Conservation (phyloP, 306 rosid genomes). For the Vachellia pachyceras region DNA sequence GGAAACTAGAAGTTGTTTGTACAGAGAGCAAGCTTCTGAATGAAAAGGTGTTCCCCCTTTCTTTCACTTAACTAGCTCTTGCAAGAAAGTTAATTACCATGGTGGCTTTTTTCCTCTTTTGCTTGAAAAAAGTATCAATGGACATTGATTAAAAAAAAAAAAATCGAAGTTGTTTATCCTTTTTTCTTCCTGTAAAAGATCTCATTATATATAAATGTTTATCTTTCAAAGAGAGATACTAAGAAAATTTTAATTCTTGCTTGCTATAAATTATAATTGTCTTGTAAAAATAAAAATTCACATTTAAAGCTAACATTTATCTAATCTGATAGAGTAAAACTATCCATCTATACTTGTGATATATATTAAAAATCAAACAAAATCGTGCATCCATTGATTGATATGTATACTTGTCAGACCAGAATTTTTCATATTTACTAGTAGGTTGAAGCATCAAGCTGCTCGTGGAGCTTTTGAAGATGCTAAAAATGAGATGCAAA, state of each 20-base stretch:
- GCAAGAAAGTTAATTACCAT: neutral
- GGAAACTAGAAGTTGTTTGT: constrained; percentile 85
- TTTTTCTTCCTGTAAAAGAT: neutral
- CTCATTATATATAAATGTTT: no score
- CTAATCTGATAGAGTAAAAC: no score
- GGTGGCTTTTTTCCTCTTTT: constrained; percentile 19
- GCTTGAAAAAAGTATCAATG: constrained; percentile 19
- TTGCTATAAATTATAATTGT: no score
- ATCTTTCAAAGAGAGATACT: no score
- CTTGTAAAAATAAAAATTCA: no score
- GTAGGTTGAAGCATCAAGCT: constrained; percentile 71
- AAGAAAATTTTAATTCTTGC: no score
- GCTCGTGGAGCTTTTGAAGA: constrained; percentile 70
- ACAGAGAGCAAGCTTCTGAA: constrained; percentile 73
- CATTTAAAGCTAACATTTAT: no score
- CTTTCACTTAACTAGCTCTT: constrained; percentile 4
- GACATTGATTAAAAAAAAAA: constrained; percentile 23
- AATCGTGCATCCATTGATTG: no score
- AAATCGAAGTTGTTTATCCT: neutral
- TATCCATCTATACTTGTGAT: no score
- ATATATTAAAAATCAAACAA: no score
- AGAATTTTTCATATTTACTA: constrained; percentile 4
- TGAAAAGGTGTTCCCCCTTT: constrained; percentile 65
- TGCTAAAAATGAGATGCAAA: constrained; percentile 72
- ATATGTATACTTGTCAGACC: neutral